Base-by-base conservation (phyloP, 352 stramenopile genomes). In the Saprolegnia diclina region DNA sequence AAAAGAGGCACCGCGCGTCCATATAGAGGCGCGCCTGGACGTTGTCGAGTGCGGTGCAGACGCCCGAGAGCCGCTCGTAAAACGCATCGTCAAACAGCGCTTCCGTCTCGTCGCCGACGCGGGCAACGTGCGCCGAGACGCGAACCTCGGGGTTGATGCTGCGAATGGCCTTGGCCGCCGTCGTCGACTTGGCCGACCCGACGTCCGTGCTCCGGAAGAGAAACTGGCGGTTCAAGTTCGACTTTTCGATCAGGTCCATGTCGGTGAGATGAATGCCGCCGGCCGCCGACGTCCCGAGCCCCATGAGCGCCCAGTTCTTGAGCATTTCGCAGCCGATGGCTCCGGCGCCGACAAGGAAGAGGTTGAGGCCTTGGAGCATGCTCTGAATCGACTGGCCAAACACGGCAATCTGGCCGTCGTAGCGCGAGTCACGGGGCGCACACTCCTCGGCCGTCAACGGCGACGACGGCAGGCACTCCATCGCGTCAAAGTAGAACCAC, bases 251-350 rank as follows among this genome's bases (percentile, higher is more conserved):
- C 42, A 89, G 92, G 76, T 99, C 97, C 97, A 99, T 99, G 74
- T 99, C 97, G 0, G 97, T 99, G 22, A 99, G 90, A 66, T 98
- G 82, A 55, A 99, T 93, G 10, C 79, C 80, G 11, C 92, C 92
- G 37, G 85, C 72, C 32, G 89, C 83, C 26, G 80, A 83, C 67
- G 83, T 97, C 9, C 88, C 90, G 5, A 99, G 88, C 37, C 97
- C 97, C 96, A 99, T 99, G 74, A 99, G 91, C 0, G 97, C 97
- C 95, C 96, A 99, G 77, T 99, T 99, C 83, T 99, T 99, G 7
- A 99, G 85, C 94, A 99, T 99, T 81, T 99, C 98, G 75, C 98
- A 99, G 4, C 98, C 97, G 73, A 99, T 99, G 4, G 97, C 98
- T 54, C 98, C 98, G 18, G 97, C 96, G 29, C 98, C 98, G 56